Conservation (phyloP, 257 asterid genomes). For the Solanum neorickii region DNA sequence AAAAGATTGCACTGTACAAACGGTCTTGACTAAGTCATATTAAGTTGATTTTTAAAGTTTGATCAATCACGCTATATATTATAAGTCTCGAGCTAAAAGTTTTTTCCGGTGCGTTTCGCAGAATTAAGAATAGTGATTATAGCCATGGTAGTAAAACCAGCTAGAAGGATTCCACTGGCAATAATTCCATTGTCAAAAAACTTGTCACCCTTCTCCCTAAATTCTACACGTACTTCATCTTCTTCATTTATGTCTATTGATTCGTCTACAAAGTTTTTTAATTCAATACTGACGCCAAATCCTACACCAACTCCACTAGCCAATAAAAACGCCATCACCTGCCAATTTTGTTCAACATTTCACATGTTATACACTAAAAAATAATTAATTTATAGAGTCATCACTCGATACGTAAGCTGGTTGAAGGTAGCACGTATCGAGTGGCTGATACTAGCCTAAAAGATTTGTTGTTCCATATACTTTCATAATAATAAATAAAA, state of each 20-base stretch:
- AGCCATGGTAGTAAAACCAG: constrained; percentile 29
- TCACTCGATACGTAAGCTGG: no score
- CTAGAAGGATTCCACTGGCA: constrained; percentile 17
- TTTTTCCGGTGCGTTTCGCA: background rate
- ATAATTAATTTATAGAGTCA: background rate
- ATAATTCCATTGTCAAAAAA: background rate
- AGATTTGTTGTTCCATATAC: background rate
- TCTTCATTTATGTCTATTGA: background rate
- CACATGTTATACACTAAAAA: background rate
- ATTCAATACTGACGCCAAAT: constrained; percentile 38
- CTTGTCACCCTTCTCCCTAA: background rate
- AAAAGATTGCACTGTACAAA: background rate
- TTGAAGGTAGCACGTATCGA: no score
- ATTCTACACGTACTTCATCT: background rate
- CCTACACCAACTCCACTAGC: constrained; percentile 68
- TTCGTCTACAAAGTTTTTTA: background rate
- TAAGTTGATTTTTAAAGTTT: background rate
- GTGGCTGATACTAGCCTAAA: background rate
- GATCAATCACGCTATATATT: background rate
- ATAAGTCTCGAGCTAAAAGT: background rate
- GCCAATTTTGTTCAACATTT: background rate
- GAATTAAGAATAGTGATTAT: constrained; percentile 25
- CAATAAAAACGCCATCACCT: constrained; percentile 32
- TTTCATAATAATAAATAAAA: no score
- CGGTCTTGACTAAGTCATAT: background rate